Evolutionary conservation across 495 filamentous ascomycete species (phyloP).

Genomic region (Pseudomonodictys pantanalensis): DNA sequence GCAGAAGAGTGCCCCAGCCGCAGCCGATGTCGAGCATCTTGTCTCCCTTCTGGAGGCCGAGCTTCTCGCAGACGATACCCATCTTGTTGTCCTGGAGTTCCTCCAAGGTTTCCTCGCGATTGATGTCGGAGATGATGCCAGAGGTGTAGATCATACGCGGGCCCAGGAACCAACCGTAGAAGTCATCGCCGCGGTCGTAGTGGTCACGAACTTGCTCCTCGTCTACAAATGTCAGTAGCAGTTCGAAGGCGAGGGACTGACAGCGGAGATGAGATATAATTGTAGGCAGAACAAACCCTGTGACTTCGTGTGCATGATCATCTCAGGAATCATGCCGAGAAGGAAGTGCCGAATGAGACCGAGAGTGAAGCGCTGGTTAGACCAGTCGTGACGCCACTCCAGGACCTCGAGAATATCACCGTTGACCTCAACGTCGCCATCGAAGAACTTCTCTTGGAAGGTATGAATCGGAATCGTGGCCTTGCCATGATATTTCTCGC

Average conservation of each 20-base stretch:
- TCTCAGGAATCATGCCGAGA: constrained; percentile 68
- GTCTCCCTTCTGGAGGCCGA: constrained; percentile 67
- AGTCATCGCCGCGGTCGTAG: constrained; percentile 86
- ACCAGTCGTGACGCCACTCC: constrained; percentile 87
- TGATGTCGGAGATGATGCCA: constrained; percentile 73
- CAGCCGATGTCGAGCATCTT: constrained; percentile 78
- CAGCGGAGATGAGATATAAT: not conserved
- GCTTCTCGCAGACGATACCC: constrained; percentile 81
- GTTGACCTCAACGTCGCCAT: constrained; percentile 81
- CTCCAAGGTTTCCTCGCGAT: constrained; percentile 74
- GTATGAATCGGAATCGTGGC: constrained; percentile 83
- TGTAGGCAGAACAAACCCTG: constrained; percentile 55
- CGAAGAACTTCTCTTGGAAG: constrained; percentile 88
- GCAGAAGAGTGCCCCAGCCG: constrained; percentile 82
- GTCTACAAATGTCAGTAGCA: constrained; percentile 47
- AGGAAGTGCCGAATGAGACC: constrained; percentile 68
- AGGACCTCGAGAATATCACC: constrained; percentile 74
- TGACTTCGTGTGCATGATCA: constrained; percentile 74
- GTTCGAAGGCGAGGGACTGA: not conserved
- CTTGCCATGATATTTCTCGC: constrained; percentile 67
- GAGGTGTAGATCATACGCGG: constrained; percentile 90
- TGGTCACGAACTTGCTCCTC: constrained; percentile 85
- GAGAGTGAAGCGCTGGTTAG: constrained; percentile 73
- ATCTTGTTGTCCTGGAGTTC: constrained; percentile 89
- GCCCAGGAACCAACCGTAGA: constrained; percentile 86